Percentiles rank a stretch among this genome's conserved stretches.
These are phyloP conservation scores for Aspergillus japonicus DNA, from an alignment of 2,329 filamentous ascomycete species.

Conservation along the genomic window DNA sequence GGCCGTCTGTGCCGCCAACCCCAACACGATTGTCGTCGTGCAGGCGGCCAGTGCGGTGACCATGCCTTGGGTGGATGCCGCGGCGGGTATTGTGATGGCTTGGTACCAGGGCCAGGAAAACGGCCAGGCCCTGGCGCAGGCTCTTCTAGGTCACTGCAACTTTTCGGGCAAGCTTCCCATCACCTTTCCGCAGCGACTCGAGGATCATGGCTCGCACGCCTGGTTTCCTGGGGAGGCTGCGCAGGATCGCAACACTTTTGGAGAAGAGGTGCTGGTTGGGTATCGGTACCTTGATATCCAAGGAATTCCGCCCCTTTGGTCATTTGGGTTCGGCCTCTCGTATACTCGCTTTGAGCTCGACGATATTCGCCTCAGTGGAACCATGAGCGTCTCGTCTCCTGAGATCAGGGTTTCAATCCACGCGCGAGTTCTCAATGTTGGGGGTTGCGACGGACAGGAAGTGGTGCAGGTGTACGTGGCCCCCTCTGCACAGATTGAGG, in stretches of 20 bases:
- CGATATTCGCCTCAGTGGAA: neutral
- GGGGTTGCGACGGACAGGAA: constrained; percentile 3
- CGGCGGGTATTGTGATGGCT: constrained; percentile 66
- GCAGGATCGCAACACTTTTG: constrained; percentile 66
- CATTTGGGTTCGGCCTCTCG: constrained; percentile 72
- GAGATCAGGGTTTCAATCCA: neutral
- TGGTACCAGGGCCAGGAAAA: constrained; percentile 72
- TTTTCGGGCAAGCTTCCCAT: constrained; percentile 66
- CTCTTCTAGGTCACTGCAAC: constrained; percentile 62
- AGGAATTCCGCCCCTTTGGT: constrained; percentile 61
- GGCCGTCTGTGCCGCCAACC: constrained; percentile 12
- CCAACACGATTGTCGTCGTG: constrained; percentile 13
- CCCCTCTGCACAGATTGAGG: too few species aligned
- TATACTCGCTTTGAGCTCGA: constrained; percentile 63
- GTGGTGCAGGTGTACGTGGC: constrained; percentile 10
- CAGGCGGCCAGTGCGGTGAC: constrained; percentile 10
- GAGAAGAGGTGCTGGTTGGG: constrained; percentile 71
- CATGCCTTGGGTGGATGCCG: constrained; percentile 63
- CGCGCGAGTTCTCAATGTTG: neutral
- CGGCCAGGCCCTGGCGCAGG: constrained; percentile 66
- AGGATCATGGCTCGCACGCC: constrained; percentile 68
- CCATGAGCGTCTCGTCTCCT: neutral
- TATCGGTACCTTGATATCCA: constrained; percentile 70
- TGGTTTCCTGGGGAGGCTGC: constrained; percentile 66
- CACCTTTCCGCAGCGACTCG: constrained; percentile 61